These are phyloP conservation scores for Backusella tuberculispora DNA, from an alignment of 192 early-diverging fungal genomes.

Conservation along the genomic window DNA sequence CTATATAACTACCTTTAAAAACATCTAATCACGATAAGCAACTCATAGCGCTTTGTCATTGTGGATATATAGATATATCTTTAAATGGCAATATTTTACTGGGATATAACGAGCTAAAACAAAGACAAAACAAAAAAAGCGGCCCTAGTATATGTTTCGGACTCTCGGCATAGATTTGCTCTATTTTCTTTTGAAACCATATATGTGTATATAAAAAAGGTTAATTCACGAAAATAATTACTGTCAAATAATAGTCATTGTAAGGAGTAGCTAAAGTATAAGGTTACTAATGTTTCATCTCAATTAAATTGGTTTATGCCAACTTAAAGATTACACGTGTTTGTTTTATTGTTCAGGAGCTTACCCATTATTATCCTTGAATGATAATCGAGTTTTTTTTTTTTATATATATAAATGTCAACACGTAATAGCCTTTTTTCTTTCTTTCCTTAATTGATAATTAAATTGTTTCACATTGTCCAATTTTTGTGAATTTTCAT, in stretches of 20 bases:
- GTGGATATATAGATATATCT: not conserved
- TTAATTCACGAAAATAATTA: not conserved
- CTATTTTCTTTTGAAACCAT: not conserved
- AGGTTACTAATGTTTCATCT: not conserved
- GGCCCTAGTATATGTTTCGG: not conserved
- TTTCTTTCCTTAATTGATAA: not conserved
- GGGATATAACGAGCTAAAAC: not conserved
- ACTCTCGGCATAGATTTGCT: not conserved
- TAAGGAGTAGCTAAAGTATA: not conserved
- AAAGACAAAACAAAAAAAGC: too few relatives aligned
- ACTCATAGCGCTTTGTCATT: not conserved
- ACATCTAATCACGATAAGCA: not conserved
- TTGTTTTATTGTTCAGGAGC: not conserved
- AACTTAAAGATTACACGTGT: not conserved
- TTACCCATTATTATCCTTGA: not conserved
- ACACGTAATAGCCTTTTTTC: not conserved
- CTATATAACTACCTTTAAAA: not conserved
- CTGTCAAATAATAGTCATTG: not conserved
- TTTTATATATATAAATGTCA: not conserved
- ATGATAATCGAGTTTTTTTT: too few relatives aligned
- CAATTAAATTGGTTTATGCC: constrained; percentile 2
- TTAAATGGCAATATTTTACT: not conserved
- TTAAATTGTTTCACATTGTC: not conserved
- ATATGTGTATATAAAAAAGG: not conserved
- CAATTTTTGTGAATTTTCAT: not conserved